Base-by-base conservation (phyloP, 768 basidiomycete species). In the Mycena galopus region DNA sequence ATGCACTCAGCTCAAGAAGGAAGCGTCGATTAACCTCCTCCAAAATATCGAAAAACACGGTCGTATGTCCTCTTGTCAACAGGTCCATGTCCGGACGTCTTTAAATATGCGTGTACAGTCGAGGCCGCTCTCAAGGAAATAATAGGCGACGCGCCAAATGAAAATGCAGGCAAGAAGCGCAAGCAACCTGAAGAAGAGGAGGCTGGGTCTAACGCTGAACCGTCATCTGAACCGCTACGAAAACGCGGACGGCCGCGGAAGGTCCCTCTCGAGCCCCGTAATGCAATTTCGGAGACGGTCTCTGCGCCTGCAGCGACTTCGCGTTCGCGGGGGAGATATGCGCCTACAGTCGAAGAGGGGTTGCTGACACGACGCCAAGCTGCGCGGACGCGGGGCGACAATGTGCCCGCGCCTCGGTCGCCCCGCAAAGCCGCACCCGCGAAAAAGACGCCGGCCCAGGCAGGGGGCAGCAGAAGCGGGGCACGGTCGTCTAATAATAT, bases 41-140 rank as follows among this genome's bases (percentile, higher is more conserved):
- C 27, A 55, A 44, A 72, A 69, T 32, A 72, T 75, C 16, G 71
- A 75, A 27, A 66, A 72, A 69, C 57, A 61, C 59, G 74, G 74
- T 32, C 37, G 74, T 75, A 65, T 44, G 74, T 64, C 33, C 42
- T 8, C 44, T n/a, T n/a, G n/a, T 39, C 47, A 17, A 10, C 21
- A 17, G n/a, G n/a, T n/a, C 21, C 9, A 21, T 4, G 1, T 17
- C n/a, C 32, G 25, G 21, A 25, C 10, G 8, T 57, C 23, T 23
- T 4, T 29, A 51, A 12, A 25, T 25, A 27, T n/a, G 11, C 27
- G 3, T 57, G 9, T 44, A 10, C 59, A 75, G 74, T 75, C 44
- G 67, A 69, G 3, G 50, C 63, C 19, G 71, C 71, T 27, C 29
- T 75, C 4, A 63, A 72, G 29, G 67, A 59, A 8, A 16, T 39